phyloP scores from a whole-genome alignment of 805 yeast species.

The Zygotorulaspora chibaensis region DNA sequence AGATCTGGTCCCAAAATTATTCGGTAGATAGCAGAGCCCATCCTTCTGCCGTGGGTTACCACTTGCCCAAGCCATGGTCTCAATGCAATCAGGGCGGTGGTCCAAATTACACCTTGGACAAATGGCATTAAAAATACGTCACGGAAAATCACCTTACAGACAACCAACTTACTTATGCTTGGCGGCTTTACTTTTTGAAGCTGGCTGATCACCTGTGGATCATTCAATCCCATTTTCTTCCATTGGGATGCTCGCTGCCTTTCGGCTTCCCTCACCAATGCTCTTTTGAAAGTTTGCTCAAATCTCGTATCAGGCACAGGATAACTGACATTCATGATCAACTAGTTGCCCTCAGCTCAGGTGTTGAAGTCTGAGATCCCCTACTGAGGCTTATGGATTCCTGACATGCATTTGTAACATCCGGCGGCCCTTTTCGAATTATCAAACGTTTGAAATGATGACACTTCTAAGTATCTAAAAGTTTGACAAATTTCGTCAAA shows the following conservation, averaged over 20 bases:
- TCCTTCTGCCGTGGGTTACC: conserved; percentile 25
- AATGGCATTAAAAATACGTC: conserved; percentile 53
- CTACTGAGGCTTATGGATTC: background rate
- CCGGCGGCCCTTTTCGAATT: background rate
- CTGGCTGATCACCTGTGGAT: conserved; percentile 10
- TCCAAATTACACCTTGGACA: conserved; percentile 48
- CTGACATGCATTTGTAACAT: too few relatives aligned
- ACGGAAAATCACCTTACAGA: conserved; percentile 45
- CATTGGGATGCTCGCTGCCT: conserved; percentile 16
- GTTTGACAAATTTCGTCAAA: conserved; percentile 1
- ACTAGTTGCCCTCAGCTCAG: background rate
- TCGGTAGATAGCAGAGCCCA: conserved; percentile 23
- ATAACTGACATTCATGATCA: conserved; percentile 22
- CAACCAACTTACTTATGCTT: conserved; percentile 39
- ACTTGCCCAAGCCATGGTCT: conserved; percentile 36
- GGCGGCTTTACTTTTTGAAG: conserved; percentile 15
- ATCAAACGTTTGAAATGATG: background rate
- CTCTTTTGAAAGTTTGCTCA: conserved; percentile 53
- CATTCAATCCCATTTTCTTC: conserved; percentile 14
- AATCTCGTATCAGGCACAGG: conserved; percentile 62
- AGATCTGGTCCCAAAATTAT: conserved; percentile 16
- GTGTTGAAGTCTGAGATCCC: background rate
- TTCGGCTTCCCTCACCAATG: conserved; percentile 31
- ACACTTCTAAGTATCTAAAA: background rate
- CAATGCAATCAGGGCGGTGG: conserved; percentile 38